These are phyloP conservation scores for Litchi chinensis DNA, from an alignment of 345 rosid species.

Conservation along the genomic window DNA sequence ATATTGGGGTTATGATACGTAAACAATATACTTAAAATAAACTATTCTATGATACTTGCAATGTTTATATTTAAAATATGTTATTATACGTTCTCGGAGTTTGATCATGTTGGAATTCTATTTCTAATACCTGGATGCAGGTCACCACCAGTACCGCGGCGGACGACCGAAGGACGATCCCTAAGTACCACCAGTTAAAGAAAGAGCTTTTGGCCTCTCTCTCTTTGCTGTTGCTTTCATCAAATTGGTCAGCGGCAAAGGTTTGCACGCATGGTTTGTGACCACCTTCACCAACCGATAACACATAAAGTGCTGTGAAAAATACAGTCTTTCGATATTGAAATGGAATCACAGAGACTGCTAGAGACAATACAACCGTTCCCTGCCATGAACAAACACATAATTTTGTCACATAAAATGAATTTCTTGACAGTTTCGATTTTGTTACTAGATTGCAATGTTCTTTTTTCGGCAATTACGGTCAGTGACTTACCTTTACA, in stretches of 20 bases:
- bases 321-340: slow-evolving; percentile 50
- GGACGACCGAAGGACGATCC: slow-evolving; percentile 62
- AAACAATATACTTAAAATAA: no score
- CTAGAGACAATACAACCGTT: slow-evolving; percentile 59
- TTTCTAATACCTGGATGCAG: slow-evolving; percentile 60
- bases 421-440: no score
- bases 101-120: no score
- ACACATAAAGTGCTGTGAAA: slow-evolving; percentile 64
- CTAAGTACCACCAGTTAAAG: slow-evolving; percentile 91
- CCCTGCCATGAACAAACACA: slow-evolving; percentile 48
- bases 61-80: no score
- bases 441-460: no score
- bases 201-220: slow-evolving; percentile 83
- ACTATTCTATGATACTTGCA: no score
- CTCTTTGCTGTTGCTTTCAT: slow-evolving; percentile 62
- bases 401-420: no score
- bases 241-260: slow-evolving; percentile 93
- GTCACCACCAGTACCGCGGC: slow-evolving; percentile 54
- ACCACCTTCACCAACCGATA: slow-evolving; percentile 92
- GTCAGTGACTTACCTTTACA: no score
- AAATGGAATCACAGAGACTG: slow-evolving; percentile 55
- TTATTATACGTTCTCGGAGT: background rate
- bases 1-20: no score
- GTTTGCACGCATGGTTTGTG: slow-evolving; percentile 94
- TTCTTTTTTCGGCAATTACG: no score